Conservation (phyloP, 306 rosid genomes). For the Castanopsis chinensis region DNA sequence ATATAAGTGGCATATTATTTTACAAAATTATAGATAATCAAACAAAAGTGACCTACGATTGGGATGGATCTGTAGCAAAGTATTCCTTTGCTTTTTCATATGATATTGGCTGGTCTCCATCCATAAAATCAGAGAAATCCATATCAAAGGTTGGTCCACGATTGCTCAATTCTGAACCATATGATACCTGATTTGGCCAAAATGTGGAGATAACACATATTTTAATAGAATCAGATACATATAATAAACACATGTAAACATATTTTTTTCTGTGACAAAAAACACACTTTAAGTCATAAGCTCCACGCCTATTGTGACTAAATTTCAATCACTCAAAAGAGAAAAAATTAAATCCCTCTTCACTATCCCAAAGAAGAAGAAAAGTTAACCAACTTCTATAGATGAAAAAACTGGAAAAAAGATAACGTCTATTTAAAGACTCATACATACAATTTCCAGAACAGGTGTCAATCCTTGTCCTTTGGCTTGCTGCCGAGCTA, state of each 20-base stretch:
- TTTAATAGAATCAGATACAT: conserved; percentile 6
- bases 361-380: background rate
- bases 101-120: conserved; percentile 64
- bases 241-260: background rate
- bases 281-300: background rate
- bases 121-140: conserved; percentile 89
- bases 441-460: conserved; percentile 78
- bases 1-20: conserved; percentile 21
- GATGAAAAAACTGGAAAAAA: background rate
- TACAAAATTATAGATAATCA: conserved; percentile 7
- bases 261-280: background rate
- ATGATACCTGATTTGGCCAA: conserved; percentile 71
- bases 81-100: conserved; percentile 74
- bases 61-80: conserved; percentile 88
- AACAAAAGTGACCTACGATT: conserved; percentile 49
- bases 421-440: background rate
- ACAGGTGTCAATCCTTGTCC: conserved; percentile 67
- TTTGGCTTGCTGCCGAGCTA: conserved; percentile 69
- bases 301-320: background rate
- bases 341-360: background rate
- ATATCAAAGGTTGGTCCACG: conserved; percentile 95
- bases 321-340: background rate
- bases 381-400: background rate
- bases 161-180: conserved; percentile 89
- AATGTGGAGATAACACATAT: conserved; percentile 14